Evolutionary conservation across 805 yeast species (phyloP).

Genomic region (Schwanniomyces yamadae): DNA sequence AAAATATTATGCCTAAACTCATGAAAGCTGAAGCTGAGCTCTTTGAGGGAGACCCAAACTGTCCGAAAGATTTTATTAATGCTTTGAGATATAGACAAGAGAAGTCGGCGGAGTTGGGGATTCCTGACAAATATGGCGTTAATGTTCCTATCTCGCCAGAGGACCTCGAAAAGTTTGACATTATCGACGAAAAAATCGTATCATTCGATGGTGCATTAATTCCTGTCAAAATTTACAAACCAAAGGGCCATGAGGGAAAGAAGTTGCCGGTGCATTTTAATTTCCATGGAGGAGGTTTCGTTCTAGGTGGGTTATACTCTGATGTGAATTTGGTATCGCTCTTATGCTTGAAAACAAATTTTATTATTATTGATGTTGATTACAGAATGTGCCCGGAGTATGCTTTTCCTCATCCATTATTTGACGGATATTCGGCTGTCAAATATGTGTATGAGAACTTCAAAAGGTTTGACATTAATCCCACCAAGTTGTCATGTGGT

Average conservation of each 20-base stretch:
- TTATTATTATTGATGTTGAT: slow-evolving; percentile 31
- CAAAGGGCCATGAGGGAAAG: slow-evolving; percentile 17
- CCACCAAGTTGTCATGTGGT: slow-evolving; percentile 22
- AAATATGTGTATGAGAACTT: slow-evolving; percentile 24
- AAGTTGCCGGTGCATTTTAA: slow-evolving; percentile 29
- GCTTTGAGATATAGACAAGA: too few species aligned
- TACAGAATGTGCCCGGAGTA: slow-evolving; percentile 28
- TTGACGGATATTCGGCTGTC: slow-evolving; percentile 27
- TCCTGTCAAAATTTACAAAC: slow-evolving; percentile 29
- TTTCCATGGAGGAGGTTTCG: slow-evolving; percentile 37
- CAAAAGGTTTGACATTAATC: slow-evolving; percentile 15
- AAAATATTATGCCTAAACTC: too few species aligned
- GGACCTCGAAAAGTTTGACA: too few species aligned
- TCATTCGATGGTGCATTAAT: too few species aligned
- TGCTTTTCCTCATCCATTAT: slow-evolving; percentile 24
- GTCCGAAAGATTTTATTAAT: too few species aligned
- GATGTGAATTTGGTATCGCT: slow-evolving; percentile 26
- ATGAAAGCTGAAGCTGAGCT: too few species aligned
- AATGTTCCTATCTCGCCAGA: too few species aligned
- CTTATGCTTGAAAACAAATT: slow-evolving; percentile 18
- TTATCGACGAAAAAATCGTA: too few species aligned
- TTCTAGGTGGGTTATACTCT: slow-evolving; percentile 28
- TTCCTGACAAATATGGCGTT: too few species aligned
- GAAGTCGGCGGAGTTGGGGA: too few species aligned
- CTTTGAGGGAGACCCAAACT: too few species aligned